These are phyloP conservation scores for Crassisporium funariophilum DNA, from an alignment of 768 basidiomycete genomes.

Conservation along the genomic window DNA sequence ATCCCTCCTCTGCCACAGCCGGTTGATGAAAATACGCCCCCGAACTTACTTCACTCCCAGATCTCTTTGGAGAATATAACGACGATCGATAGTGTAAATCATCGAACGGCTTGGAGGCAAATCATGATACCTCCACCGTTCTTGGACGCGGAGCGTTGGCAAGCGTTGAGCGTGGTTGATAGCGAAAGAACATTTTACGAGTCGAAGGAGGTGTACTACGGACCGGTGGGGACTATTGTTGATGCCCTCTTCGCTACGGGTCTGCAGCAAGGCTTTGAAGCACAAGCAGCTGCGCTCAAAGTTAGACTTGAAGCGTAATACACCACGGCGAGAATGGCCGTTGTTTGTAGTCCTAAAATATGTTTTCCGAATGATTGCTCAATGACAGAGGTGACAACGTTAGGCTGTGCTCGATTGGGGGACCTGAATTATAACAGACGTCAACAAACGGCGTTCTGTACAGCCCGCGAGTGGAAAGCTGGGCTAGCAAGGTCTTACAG, in stretches of 20 bases:
- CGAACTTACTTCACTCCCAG: constrained; percentile 27
- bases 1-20: constrained; percentile 33
- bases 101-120: constrained; percentile 30
- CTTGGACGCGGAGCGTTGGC: constrained; percentile 31
- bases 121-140: constrained; percentile 26
- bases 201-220: constrained; percentile 28
- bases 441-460: constrained; percentile 16
- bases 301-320: constrained; percentile 19
- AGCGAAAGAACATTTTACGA: constrained; percentile 33
- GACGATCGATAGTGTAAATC: constrained; percentile 21
- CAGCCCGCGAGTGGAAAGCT: too few relatives aligned
- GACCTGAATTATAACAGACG: constrained; percentile 13
- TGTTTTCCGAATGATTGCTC: too few relatives aligned
- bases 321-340: too few relatives aligned
- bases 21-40: constrained; percentile 27
- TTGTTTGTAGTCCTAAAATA: too few relatives aligned
- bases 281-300: constrained; percentile 25
- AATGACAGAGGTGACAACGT: constrained; percentile 15
- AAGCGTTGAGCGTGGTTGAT: constrained; percentile 24
- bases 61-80: constrained; percentile 34
- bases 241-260: constrained; percentile 21
- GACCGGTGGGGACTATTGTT: constrained; percentile 24
- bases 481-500: constrained; percentile 3
- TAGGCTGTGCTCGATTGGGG: constrained; percentile 14
- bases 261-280: constrained; percentile 27